A percentile compares a stretch with the other conserved stretches of the same genome.
phyloP scores from a whole-genome alignment of 2,329 filamentous ascomycete genomes.

The Cercospora nicotianae region DNA sequence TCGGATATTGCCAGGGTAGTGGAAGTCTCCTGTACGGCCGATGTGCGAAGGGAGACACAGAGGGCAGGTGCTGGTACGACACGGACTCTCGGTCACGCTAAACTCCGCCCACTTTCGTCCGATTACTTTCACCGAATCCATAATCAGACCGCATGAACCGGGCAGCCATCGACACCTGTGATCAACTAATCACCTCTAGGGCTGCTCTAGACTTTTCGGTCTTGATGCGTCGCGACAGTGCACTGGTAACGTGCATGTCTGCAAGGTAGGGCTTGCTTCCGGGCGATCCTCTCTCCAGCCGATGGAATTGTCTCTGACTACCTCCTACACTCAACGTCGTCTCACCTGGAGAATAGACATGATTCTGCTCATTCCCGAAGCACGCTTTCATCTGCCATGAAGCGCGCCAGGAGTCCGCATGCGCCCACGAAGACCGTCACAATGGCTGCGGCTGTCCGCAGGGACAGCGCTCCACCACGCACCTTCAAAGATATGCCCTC shows the following conservation, averaged over 20 bases:
- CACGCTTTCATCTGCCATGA: conserved; percentile 4
- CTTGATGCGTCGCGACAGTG: not conserved
- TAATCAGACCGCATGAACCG: not conserved
- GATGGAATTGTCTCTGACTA: not conserved
- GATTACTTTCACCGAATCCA: not conserved
- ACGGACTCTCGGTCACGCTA: not conserved
- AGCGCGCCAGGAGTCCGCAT: conserved; percentile 8
- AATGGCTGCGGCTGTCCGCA: not conserved
- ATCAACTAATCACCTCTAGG: not conserved
- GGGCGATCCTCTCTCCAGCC: not conserved
- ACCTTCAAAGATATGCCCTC: conserved; percentile 6
- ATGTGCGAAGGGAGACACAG: not conserved
- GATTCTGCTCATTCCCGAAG: not conserved
- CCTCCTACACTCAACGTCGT: not conserved
- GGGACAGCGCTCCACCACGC: not conserved
- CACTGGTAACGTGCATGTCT: not conserved
- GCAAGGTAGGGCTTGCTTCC: conserved; percentile 1
- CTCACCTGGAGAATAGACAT: not conserved
- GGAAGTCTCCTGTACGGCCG: not conserved
- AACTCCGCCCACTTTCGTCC: not conserved
- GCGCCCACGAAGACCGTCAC: conserved; percentile 3
- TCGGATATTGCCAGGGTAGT: not conserved
- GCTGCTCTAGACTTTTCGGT: not conserved
- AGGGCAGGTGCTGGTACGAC: not conserved
- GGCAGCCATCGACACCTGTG: not conserved